phyloP scores from a whole-genome alignment of 108 stramenopile species.

The Schizochytrium sp. region DNA sequence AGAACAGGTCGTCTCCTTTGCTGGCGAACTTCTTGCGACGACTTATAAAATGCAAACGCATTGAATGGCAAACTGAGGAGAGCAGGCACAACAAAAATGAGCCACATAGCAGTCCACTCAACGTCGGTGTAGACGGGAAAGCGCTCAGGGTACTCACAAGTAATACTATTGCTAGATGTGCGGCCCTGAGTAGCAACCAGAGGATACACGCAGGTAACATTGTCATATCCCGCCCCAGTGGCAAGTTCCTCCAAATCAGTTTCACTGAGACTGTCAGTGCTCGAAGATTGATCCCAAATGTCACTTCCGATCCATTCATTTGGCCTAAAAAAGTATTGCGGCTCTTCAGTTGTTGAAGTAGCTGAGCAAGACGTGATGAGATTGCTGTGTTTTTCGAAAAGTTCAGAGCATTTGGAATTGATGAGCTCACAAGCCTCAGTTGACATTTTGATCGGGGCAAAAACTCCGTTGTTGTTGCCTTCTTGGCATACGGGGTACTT shows the following conservation, averaged over 20 bases:
- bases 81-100: background rate
- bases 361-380: constrained; percentile 7
- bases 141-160: background rate
- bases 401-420: background rate
- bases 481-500: background rate
- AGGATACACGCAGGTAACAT: background rate
- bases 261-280: background rate
- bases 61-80: constrained; percentile 5
- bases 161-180: background rate
- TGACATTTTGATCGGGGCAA: background rate
- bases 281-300: background rate
- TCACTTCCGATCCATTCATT: background rate
- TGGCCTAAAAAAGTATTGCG: constrained; percentile 38
- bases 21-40: background rate
- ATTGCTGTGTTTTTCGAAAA: background rate
- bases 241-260: background rate
- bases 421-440: background rate
- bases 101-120: background rate
- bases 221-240: background rate
- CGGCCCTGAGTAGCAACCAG: background rate
- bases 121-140: constrained; percentile 18
- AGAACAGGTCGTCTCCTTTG: background rate
- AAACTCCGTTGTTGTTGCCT: background rate
- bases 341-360: background rate
- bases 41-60: background rate